Percentiles rank a stretch among this genome's conserved stretches.
These are phyloP conservation scores for Aspergillus cavernicola DNA, from an alignment of 495 filamentous ascomycete species.

Conservation along the genomic window DNA sequence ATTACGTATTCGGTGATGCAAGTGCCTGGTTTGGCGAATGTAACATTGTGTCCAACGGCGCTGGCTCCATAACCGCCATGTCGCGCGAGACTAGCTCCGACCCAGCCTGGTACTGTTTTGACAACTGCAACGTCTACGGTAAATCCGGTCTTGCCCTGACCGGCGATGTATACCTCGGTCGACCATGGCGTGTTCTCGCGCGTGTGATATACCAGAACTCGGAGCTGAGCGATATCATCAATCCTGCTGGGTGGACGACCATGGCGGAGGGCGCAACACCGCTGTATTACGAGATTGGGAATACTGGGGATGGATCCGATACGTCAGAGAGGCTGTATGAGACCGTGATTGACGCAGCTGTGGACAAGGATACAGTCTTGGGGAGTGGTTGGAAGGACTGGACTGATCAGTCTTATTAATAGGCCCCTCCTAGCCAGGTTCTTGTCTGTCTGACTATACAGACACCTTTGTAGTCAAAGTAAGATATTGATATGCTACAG, in stretches of 20 bases:
- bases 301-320: conserved; percentile 53
- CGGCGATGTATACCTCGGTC: conserved; percentile 59
- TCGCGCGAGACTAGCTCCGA: conserved; percentile 51
- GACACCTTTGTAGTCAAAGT: no score
- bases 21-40: conserved; percentile 61
- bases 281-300: conserved; percentile 58
- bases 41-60: conserved; percentile 53
- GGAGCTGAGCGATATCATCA: conserved; percentile 52
- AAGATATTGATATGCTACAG: no score
- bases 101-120: conserved; percentile 61
- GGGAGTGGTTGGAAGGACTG: conserved; percentile 46
- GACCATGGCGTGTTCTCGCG: conserved; percentile 62
- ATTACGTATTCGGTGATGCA: conserved; percentile 68
- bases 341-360: conserved; percentile 41
- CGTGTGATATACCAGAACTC: conserved; percentile 65
- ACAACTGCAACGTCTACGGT: conserved; percentile 49
- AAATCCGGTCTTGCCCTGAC: conserved; percentile 43
- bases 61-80: conserved; percentile 52
- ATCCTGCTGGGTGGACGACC: conserved; percentile 55
- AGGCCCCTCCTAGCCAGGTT: no score
- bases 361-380: conserved; percentile 48
- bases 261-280: conserved; percentile 37
- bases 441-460: no score
- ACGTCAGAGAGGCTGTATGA: conserved; percentile 54
- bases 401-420: conserved; percentile 29